phyloP scores from a whole-genome alignment of 148 eudicot genomes.

The Chenopodium quinoa region DNA sequence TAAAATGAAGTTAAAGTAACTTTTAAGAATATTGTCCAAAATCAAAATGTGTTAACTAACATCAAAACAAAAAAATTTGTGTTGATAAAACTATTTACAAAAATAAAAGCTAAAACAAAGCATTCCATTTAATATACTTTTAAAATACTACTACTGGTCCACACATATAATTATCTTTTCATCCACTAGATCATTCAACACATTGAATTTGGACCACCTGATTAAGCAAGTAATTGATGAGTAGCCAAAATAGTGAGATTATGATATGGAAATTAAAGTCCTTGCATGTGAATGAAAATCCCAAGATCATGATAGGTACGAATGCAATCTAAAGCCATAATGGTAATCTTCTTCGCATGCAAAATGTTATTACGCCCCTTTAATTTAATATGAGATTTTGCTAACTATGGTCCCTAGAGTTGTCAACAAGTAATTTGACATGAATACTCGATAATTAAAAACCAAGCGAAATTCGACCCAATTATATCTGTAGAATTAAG shows the following conservation, averaged over 20 bases:
- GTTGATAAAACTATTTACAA: too few species aligned
- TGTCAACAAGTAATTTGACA: too few species aligned
- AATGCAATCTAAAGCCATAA: slow-evolving; percentile 24
- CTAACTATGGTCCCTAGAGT: background rate
- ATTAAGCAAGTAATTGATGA: slow-evolving; percentile 10
- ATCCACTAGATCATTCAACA: slow-evolving; percentile 9
- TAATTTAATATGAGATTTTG: background rate
- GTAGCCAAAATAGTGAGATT: slow-evolving; percentile 3
- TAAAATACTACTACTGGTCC: too few species aligned
- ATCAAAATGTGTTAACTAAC: too few species aligned
- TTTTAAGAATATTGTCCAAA: too few species aligned
- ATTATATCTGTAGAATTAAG: too few species aligned
- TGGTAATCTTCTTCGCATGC: slow-evolving; percentile 1
- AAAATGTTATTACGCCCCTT: background rate
- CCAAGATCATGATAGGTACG: slow-evolving; percentile 20
- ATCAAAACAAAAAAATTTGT: too few species aligned
- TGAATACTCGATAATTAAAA: too few species aligned
- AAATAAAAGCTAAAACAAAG: too few species aligned
- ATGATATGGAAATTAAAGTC: slow-evolving; percentile 21
- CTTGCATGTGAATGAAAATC: slow-evolving; percentile 31
- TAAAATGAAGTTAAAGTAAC: too few species aligned
- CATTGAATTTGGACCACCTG: slow-evolving; percentile 30
- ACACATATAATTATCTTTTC: background rate
- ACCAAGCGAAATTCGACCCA: too few species aligned
- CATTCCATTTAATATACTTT: too few species aligned